Evolutionary conservation across 768 basidiomycete genomes (phyloP), one percentile per base, ranked within the genome.

Genomic region (Auricularia sp.): DNA sequence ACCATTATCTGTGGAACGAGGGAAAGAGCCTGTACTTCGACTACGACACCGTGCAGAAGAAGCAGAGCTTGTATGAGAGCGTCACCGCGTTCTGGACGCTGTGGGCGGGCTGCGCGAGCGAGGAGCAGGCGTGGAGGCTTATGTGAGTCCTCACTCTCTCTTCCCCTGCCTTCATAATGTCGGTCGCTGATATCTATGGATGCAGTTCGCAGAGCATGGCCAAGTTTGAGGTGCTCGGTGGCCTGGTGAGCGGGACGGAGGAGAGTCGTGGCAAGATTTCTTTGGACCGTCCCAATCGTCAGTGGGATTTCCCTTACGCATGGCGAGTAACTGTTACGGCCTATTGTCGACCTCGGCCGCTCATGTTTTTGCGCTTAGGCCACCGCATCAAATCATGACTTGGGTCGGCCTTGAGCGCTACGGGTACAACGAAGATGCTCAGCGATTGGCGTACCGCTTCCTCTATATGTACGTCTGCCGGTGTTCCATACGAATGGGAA

Each of bases 321-420:
- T 75, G 75, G 74, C 86, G 71, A 12, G 74, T 29, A 29, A 29
- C 29, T 29, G 29, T 29, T 29, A 29, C 2, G 42, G 64, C 61
- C 67, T 62, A 61, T 62, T 16, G 67, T 62, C 65, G 53, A 11
- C 18, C n/a, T 59, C 62, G 34, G 36, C 3, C 47, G 51, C 36
- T 42, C n/a, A 21, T 62, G 36, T 4, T 61, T 39, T 21, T 62
- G 64, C 29, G 29, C 42, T 61, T 36, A 87, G 87, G 91, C 91
- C 91, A n/a, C 91, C 94, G 61, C 94, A 98, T 74, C 96, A 98
- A 75, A 97, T 98, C 72, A 98, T 98, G 91, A 79, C 89, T 1
- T 99, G 96, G 96, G 93, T 98, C 62, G 96, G 94, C 51, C 80
- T 98, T 29, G 93, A 97, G 69, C 87, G 96, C 62, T 99, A 99